Evolutionary conservation across 176 grass and related monocot species (phyloP).

Genomic region (Ananas comosus): DNA sequence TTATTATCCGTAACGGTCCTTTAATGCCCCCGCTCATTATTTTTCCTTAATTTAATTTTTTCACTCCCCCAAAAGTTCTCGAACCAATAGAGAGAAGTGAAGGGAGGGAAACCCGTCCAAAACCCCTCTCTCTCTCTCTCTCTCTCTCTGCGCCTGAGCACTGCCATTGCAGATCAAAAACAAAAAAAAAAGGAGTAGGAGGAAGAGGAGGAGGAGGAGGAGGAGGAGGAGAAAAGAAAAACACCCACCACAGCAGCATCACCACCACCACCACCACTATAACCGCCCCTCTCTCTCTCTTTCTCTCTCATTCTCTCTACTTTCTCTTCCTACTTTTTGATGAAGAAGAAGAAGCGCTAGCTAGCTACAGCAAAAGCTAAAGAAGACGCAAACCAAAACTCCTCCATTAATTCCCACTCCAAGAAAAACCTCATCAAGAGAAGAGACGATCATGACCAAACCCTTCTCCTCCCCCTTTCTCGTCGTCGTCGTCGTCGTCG

Average conservation of each 20-base stretch:
- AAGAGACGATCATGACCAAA: no score
- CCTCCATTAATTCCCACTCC: no score
- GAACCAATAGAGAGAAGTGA: slow-evolving; percentile 11
- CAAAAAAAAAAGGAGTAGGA: no score
- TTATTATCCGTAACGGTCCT: neutral
- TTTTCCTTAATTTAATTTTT: neutral
- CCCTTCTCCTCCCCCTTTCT: neutral
- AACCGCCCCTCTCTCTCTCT: neutral
- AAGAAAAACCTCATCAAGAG: no score
- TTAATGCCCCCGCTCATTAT: neutral
- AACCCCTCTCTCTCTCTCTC: slow-evolving; percentile 30
- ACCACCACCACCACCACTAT: neutral
- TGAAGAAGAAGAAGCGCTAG: slow-evolving; percentile 6
- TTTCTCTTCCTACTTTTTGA: slow-evolving; percentile 18
- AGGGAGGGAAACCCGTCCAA: slow-evolving; percentile 46
- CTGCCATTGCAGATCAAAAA: neutral
- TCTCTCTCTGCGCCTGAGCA: neutral
- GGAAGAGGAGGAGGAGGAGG: no score
- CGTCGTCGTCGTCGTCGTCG: slow-evolving; percentile 7
- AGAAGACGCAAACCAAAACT: no score
- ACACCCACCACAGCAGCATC: neutral
- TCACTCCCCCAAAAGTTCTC: slow-evolving; percentile 17
- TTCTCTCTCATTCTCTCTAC: slow-evolving; percentile 13
- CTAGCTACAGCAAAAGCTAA: no score
- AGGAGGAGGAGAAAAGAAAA: no score